Evolutionary conservation across 1,139 yeast species (phyloP), one percentile per base, ranked within the genome.

Genomic region (Kodamaea sp.): DNA sequence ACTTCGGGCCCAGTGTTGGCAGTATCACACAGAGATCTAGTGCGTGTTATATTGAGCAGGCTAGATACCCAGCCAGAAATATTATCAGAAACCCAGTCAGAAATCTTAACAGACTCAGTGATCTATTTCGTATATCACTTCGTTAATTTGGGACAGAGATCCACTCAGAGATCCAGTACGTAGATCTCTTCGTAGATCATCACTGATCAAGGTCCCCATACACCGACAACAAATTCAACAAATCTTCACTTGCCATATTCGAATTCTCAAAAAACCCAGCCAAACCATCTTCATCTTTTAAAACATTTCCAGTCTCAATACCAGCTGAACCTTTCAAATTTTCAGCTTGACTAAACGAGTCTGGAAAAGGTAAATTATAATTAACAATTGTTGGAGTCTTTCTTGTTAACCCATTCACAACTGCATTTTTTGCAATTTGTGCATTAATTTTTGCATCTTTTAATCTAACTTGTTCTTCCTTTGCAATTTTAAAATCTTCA

Each of bases 401-500:
- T 10, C 27, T 25, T 11, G 30, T 31, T n/a, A 30, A 31, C 10
- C 32, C 36, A 9, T 35, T 39, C 23, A 26, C 31, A 27, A 36
- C 32, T 2, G 33, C 32, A 8, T 27, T 31, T 8, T 32, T 31
- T 5, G 26, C 39, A 7, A 26, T 29, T 34, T 46, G 42, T 38
- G 39, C 42, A 39, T 34, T 38, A 35, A 35, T 8, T 28, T 39
- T 26, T 9, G 41, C 45, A 8, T 39, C 46, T 23, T 53, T 46
- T 35, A 55, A 48, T 30, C 53, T 54, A 24, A 51, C 51, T 42
- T 61, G 69, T 37, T 58, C 60, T 28, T 60, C 64, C 43, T 70
- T 71, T 4, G 73, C 73, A n/a, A 52, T 45, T 35, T 69, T 50
- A 46, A 69, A 69, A 36, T 71, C 75, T 35, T 67, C 72, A 44